Base-by-base conservation (phyloP, 371 early-diverging fungal species). In the Saksenaea vasiformis region DNA sequence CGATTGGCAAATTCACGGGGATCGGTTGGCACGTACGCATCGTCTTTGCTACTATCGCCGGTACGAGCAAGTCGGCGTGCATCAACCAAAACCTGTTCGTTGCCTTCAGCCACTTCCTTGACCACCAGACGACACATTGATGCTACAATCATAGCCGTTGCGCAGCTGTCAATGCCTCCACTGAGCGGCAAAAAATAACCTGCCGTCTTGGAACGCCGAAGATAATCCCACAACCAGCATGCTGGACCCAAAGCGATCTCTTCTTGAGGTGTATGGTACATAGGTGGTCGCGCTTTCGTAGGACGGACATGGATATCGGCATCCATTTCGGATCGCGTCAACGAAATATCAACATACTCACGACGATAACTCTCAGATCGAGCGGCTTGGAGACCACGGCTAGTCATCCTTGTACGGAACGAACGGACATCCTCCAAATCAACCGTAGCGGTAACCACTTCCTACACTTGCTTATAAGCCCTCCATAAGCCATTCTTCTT, bases 171-270 rank as follows among this genome's bases (percentile, higher is more conserved):
- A 36, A 98, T 90, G 37, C 99, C 99, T 35, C 99, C 99, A 73
- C 95, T 95, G 60, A 99, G 77, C 8, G 98, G 98, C 61, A 99
- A 79, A 64, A 99, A 97, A 84, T 88, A 98, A 1, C 99, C 99
- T 3, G 87, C 86, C 4, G 85, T 84, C 51, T 91, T 90, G 47
- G 97, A 94, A 26, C 98, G 84, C 15, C 98, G 87, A 53, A 99
- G 81, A 70, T 98, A 99, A 73, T 99, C 99, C 99, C 99, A 99
- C 17, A 98, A 83, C 98, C 98, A 99, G 81, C 99, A 98, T 0
- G 99, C 98, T 19, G 98, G 98, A 15, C 99, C 99, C 38, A 92
- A 68, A 10, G 91, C 83, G 66, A 96, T 96, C 65, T 96, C 96
- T 68, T 95, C 91, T 58, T 87, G 88, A 0, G 89, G 87, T 0